Evolutionary conservation across 1,284 basidiomycete genomes (phyloP).

Genomic region (Malassezia brasiliensis): DNA sequence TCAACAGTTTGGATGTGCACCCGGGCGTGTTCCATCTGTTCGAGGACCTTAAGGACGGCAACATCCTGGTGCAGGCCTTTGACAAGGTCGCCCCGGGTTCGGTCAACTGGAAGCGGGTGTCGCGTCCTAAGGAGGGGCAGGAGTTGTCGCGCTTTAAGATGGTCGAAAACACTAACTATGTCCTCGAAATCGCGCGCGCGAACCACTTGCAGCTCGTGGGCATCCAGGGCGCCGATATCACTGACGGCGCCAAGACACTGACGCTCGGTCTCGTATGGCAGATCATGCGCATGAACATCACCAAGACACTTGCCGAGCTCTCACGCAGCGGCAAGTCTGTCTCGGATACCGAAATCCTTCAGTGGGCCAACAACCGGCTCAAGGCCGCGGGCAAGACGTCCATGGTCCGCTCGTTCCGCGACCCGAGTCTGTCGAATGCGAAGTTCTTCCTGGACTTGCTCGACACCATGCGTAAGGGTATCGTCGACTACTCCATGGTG

Average conservation of each 20-base stretch:
- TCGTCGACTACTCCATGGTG: slow-evolving; percentile 82
- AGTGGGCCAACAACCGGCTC: slow-evolving; percentile 87
- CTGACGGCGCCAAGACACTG: slow-evolving; percentile 79
- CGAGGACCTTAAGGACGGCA: slow-evolving; percentile 82
- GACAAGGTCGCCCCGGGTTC: slow-evolving; percentile 87
- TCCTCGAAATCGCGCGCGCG: slow-evolving; percentile 79
- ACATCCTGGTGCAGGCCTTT: slow-evolving; percentile 85
- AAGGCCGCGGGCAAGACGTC: slow-evolving; percentile 61
- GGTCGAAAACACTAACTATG: slow-evolving; percentile 97
- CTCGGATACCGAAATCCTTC: slow-evolving; percentile 83
- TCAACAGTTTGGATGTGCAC: slow-evolving; percentile 91
- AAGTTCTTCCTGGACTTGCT: slow-evolving; percentile 89
- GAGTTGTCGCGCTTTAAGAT: slow-evolving; percentile 88
- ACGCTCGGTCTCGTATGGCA: slow-evolving; percentile 97
- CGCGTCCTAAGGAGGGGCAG: slow-evolving; percentile 73
- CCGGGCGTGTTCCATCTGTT: slow-evolving; percentile 93
- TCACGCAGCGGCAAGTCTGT: slow-evolving; percentile 66
- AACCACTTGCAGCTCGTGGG: slow-evolving; percentile 92
- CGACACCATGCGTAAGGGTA: slow-evolving; percentile 80
- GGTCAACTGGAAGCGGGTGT: slow-evolving; percentile 86
- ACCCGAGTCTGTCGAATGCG: slow-evolving; percentile 77
- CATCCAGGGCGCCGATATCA: slow-evolving; percentile 94
- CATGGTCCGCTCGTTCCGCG: slow-evolving; percentile 83
- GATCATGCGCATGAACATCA: slow-evolving; percentile 86
- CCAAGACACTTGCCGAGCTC: slow-evolving; percentile 74